Percentiles rank a stretch among this genome's conserved stretches.
These are phyloP conservation scores for Trametes cinnabarina DNA, from an alignment of 768 basidiomycete species.

Conservation along the genomic window DNA sequence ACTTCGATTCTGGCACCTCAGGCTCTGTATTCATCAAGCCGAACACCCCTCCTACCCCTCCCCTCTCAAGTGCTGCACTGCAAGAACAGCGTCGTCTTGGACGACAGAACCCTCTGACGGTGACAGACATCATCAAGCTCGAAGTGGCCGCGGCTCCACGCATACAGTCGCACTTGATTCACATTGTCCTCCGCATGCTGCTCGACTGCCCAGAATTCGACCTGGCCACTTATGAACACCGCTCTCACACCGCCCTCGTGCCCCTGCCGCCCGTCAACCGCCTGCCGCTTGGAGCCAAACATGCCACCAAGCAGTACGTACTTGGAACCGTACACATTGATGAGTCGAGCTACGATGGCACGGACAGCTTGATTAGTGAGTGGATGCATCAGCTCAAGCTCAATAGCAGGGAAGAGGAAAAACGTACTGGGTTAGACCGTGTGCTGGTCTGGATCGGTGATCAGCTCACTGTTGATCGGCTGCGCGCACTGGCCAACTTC, in stretches of 20 bases:
- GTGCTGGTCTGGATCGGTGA: slow-evolving; percentile 37
- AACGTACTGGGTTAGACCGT: slow-evolving; percentile 11
- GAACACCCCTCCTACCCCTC: neutral
- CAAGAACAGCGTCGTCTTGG: neutral
- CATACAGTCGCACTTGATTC: neutral
- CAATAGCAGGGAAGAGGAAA: neutral
- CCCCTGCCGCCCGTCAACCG: slow-evolving; percentile 16
- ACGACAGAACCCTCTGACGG: neutral
- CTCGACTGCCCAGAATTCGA: slow-evolving; percentile 5
- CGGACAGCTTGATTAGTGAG: slow-evolving; percentile 11
- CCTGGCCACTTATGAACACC: neutral
- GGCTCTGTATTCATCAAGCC: neutral
- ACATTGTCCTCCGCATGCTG: neutral
- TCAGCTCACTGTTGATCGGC: slow-evolving; percentile 38
- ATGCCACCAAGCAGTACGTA: slow-evolving; percentile 14
- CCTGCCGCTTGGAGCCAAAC: slow-evolving; percentile 17
- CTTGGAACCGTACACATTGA: slow-evolving; percentile 20
- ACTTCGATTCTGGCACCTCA: slow-evolving; percentile 1
- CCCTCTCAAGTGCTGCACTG: neutral
- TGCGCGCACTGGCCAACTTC: slow-evolving; percentile 38
- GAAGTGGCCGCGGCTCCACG: neutral
- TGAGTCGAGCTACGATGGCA: slow-evolving; percentile 28
- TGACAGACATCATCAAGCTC: neutral
- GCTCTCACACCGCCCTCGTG: neutral
- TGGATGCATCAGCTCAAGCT: slow-evolving; percentile 20